Evolutionary conservation across 169 alveolate species (phyloP).

Genomic region (Eimeria maxima): DNA sequence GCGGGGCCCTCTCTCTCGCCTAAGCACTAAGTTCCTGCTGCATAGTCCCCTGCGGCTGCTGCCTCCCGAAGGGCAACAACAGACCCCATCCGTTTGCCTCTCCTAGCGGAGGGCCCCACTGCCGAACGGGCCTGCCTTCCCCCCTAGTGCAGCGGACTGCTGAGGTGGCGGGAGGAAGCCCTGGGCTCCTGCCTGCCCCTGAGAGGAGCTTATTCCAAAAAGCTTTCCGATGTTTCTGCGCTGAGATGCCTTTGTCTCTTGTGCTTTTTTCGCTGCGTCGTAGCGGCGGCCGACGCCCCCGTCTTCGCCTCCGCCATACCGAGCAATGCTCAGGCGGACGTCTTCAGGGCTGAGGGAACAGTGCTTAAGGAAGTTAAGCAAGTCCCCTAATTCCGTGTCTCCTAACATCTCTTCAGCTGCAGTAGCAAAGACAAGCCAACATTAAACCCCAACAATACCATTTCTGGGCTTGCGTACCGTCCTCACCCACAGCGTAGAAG

Average conservation of each 20-base stretch:
- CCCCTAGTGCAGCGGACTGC: constrained; percentile 14
- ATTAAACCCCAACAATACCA: background rate
- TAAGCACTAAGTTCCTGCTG: background rate
- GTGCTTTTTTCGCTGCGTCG: constrained; percentile 58
- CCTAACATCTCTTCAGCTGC: constrained; percentile 74
- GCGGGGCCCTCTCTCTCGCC: background rate
- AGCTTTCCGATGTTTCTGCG: constrained; percentile 77
- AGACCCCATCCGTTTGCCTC: no score
- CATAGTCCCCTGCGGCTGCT: background rate
- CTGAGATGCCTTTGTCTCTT: constrained; percentile 76
- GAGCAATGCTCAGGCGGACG: constrained; percentile 66
- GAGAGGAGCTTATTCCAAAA: constrained; percentile 74
- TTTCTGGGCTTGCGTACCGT: no score
- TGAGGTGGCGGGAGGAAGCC: background rate
- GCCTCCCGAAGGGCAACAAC: background rate
- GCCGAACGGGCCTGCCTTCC: background rate
- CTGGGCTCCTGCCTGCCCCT: constrained; percentile 23
- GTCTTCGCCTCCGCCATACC: constrained; percentile 82
- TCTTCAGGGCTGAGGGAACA: constrained; percentile 78
- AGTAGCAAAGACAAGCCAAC: background rate
- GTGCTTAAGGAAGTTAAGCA: constrained; percentile 71
- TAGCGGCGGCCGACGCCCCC: constrained; percentile 82
- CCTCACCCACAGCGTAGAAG: no score
- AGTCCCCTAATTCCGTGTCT: constrained; percentile 53
- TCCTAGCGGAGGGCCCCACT: constrained; percentile 1